A percentile compares a stretch with the other conserved stretches of the same genome.
Conservation (phyloP, 2,329 filamentous ascomycete genomes). For the Colletotrichum lindemuthianum region DNA sequence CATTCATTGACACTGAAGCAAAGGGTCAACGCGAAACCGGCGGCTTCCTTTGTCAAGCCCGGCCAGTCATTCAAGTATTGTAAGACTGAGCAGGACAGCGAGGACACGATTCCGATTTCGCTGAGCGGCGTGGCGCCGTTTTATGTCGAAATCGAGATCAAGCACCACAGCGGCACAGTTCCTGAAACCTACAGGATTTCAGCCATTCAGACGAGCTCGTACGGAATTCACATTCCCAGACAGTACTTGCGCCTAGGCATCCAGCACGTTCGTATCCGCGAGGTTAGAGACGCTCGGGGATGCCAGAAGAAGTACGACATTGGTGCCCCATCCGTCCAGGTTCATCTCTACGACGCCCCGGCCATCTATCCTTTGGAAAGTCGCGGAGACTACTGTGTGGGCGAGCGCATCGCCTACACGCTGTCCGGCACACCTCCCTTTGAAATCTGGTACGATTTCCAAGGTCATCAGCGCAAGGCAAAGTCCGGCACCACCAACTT, state of each 20-base stretch:
- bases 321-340: constrained; percentile 81
- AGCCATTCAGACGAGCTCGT: constrained; percentile 78
- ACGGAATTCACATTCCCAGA: constrained; percentile 86
- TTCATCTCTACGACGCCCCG: constrained; percentile 92
- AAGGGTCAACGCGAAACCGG: constrained; percentile 83
- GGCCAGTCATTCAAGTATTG: constrained; percentile 97
- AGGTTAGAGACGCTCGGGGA: constrained; percentile 86
- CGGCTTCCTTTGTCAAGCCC: constrained; percentile 83
- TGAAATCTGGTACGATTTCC: constrained; percentile 91
- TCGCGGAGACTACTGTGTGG: constrained; percentile 90
- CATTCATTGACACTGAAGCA: constrained; percentile 79
- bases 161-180: constrained; percentile 83
- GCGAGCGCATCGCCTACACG: constrained; percentile 92
- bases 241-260: constrained; percentile 87
- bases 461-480: constrained; percentile 80
- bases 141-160: constrained; percentile 90
- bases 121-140: constrained; percentile 89
- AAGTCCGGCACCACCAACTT: constrained; percentile 84
- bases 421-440: constrained; percentile 92
- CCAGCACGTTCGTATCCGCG: constrained; percentile 88
- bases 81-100: constrained; percentile 81
- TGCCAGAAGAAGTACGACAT: constrained; percentile 83
- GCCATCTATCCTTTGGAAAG: constrained; percentile 89
- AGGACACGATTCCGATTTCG: constrained; percentile 88
- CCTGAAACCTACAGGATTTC: constrained; percentile 85